phyloP scores from a whole-genome alignment of 768 basidiomycete genomes.

The Lactarius trivialis region DNA sequence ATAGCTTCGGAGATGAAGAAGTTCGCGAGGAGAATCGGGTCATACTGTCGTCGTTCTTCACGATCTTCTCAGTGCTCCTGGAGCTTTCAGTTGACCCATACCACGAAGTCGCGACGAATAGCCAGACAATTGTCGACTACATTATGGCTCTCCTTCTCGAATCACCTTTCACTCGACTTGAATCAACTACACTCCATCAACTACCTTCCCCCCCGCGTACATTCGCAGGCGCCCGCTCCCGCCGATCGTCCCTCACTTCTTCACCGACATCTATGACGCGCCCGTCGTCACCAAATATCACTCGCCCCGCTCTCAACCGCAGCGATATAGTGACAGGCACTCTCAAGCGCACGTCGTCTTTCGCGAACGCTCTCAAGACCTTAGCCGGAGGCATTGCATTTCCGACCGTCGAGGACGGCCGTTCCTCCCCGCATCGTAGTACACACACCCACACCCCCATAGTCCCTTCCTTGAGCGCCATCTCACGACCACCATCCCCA shows the following conservation, averaged over 20 bases:
- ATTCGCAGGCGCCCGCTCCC: constrained; percentile 33
- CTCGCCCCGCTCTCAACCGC: constrained; percentile 46
- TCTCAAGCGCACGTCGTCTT: constrained; percentile 70
- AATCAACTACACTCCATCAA: constrained; percentile 53
- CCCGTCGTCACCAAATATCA: constrained; percentile 40
- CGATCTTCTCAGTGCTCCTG: constrained; percentile 80
- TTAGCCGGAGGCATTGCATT: constrained; percentile 68
- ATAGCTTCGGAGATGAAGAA: constrained; percentile 56
- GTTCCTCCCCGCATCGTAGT: constrained; percentile 34
- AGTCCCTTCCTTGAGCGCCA: constrained; percentile 28
- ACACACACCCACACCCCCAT: constrained; percentile 25
- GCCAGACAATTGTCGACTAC: constrained; percentile 89
- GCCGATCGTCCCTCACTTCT: constrained; percentile 45
- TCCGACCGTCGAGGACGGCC: constrained; percentile 53
- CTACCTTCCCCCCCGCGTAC: constrained; percentile 37
- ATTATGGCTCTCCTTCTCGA: constrained; percentile 85
- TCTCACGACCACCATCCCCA: constrained; percentile 71
- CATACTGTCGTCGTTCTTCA: constrained; percentile 87
- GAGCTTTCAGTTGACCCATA: constrained; percentile 93
- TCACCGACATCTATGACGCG: constrained; percentile 36
- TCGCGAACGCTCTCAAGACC: constrained; percentile 67
- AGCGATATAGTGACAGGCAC: constrained; percentile 60
- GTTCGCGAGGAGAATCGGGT: constrained; percentile 74
- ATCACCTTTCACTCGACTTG: constrained; percentile 76
- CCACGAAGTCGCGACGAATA: constrained; percentile 84